Evolutionary conservation across 2,329 filamentous ascomycete species (phyloP), one percentile per base, ranked within the genome.

Genomic region (Pseudocercospora eumusae): DNA sequence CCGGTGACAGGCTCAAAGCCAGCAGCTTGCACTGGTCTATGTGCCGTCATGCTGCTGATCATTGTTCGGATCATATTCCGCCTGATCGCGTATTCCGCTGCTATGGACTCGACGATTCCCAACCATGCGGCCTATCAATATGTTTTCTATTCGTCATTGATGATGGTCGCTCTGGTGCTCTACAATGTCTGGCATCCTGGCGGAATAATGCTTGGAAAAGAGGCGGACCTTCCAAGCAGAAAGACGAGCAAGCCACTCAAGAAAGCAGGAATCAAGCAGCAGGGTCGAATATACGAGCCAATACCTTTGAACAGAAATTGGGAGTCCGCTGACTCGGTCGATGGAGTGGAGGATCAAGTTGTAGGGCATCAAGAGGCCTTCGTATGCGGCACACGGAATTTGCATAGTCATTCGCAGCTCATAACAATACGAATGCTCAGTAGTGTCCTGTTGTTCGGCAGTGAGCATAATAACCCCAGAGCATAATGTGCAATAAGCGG

Each of bases 21-120:
- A 62, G 63, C 13, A 61, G n/a, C 47, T 47, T 20, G 25, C 66
- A 64, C 54, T 77, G 20, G 72, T 79, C 2, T 80, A 75, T 57
- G 71, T 73, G 71, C 71, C 4, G 70, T 70, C 0, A 70, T 83
- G 10, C 62, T 65, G 0, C 72, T 82, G 33, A 82, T 83, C 62
- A 79, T 79, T 0, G 73, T 78, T 27, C 82, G 86, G 33, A 87
- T 88, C 70, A 80, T 86, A 65, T 89, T 83, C 73, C 83, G 85
- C 28, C 77, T 89, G 1, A 73, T 78, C 57, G 84, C 88, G 70
- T 88, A 83, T 68, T 77, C 78, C 0, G 75, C 76, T 3, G 83
- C 82, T 10, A 68, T 81, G 20, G 66, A 73, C n/a, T 83, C 82
- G 68, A 74, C 76, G 0, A 74, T 84, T 20, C 78, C 82, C 0